Evolutionary conservation across 2,329 filamentous ascomycete genomes (phyloP), one percentile per base, ranked within the genome.

Genomic region (Verruconis gallopava): DNA sequence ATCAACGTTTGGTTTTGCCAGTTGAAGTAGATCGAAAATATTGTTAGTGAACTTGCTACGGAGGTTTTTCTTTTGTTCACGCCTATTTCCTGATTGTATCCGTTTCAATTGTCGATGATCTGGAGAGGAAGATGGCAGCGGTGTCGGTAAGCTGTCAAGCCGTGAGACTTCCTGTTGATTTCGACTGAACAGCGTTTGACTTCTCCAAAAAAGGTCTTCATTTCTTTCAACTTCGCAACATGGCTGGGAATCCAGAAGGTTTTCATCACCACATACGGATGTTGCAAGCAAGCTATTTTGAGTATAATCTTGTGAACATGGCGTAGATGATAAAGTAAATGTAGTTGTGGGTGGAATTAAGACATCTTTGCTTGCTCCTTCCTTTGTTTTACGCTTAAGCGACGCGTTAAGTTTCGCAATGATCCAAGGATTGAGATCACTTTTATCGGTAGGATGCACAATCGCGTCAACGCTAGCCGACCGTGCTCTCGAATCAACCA

Each of bases 361-460:
- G 25, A 36, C 32, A 36, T 19, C 33, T 38, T 14, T 5, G 20
- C 5, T 38, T 34, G 14, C 17, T 13, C 12, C 14, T 17, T 21
- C 12, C 19, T 30, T 28, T 4, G 15, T 19, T 17, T 21, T 5
- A 5, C 35, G 21, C 50, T 45, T 19, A 47, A 44, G 49, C 44
- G 49, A 48, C 5, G 49, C 48, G 34, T 69, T 68, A 57, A 71
- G 61, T 45, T 63, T 67, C 18, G 68, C 66, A 34, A 67, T 58
- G 0, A 62, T 63, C 66, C 66, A 71, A 2, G 68, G 68, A 46
- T 71, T 71, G 21, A 55, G 51, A 18, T 54, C 44, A 40, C 58
- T 54, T 25, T 53, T 53, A 19, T 45, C 37, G 5, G 60, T 53
- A 21, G 14, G 12, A 14, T n/a, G 21, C 35, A 53, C 49, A 12